Evolutionary conservation across 768 basidiomycete species (phyloP).

Genomic region (Crassisporium funariophilum): DNA sequence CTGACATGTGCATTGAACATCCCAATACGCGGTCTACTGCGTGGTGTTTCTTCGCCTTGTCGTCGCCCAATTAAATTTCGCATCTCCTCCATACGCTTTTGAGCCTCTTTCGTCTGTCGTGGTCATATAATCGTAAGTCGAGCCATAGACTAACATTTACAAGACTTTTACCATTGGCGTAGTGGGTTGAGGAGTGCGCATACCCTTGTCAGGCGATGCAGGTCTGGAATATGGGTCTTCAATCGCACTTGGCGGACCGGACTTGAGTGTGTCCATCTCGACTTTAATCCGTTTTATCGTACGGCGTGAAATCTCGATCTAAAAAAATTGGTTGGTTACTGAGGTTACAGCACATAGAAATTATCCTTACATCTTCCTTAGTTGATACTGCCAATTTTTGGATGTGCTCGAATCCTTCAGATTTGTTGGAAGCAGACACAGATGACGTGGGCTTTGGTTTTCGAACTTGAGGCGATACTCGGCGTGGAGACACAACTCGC

Average conservation of each 20-base stretch:
- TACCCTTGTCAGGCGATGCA: slow-evolving; percentile 59
- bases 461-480: slow-evolving; percentile 55
- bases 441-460: slow-evolving; percentile 36
- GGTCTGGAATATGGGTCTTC: slow-evolving; percentile 45
- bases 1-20: slow-evolving; percentile 35
- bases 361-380: slow-evolving; percentile 62
- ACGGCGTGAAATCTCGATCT: slow-evolving; percentile 75
- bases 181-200: slow-evolving; percentile 47
- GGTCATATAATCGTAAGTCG: background rate
- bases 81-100: slow-evolving; percentile 84
- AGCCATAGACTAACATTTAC: background rate
- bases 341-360: background rate
- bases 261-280: slow-evolving; percentile 56
- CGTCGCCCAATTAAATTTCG: slow-evolving; percentile 67
- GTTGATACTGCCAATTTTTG: slow-evolving; percentile 53
- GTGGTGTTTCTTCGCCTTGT: slow-evolving; percentile 53
- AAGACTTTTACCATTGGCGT: slow-evolving; percentile 43
- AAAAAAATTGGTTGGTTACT: slow-evolving; percentile 9
- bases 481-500: slow-evolving; percentile 50
- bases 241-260: slow-evolving; percentile 18
- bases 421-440: slow-evolving; percentile 29
- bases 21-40: slow-evolving; percentile 45
- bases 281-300: slow-evolving; percentile 75
- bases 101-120: slow-evolving; percentile 69
- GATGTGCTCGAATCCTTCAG: slow-evolving; percentile 47